A percentile compares a stretch with the other conserved stretches of the same genome.
These are phyloP conservation scores for Ramaria sp. DNA, from an alignment of 768 basidiomycete genomes.

Conservation along the genomic window DNA sequence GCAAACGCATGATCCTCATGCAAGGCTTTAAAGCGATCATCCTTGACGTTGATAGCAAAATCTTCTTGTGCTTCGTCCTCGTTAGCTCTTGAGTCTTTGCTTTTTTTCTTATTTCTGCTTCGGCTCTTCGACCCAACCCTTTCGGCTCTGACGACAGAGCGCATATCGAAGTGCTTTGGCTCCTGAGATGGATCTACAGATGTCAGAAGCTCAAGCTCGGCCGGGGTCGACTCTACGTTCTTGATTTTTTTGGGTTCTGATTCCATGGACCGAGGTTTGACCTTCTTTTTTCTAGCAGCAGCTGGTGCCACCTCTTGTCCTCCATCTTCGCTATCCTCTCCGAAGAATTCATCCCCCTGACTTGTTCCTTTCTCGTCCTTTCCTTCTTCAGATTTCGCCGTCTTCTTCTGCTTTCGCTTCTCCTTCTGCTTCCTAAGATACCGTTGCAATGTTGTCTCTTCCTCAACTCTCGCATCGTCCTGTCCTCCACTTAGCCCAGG, in stretches of 20 bases:
- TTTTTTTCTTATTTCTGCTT: slow-evolving; percentile 37
- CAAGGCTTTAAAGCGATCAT: slow-evolving; percentile 78
- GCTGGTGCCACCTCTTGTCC: slow-evolving; percentile 15
- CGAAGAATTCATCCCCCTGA: slow-evolving; percentile 70
- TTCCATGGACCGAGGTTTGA: slow-evolving; percentile 12
- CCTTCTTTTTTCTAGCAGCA: slow-evolving; percentile 11
- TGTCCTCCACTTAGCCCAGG: slow-evolving; percentile 59
- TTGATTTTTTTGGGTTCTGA: slow-evolving; percentile 11
- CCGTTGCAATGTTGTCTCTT: slow-evolving; percentile 83
- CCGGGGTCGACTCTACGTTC: slow-evolving; percentile 40
- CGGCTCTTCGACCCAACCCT: slow-evolving; percentile 37
- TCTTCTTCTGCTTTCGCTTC: slow-evolving; percentile 74
- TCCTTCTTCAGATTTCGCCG: slow-evolving; percentile 24
- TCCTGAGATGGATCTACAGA: slow-evolving; percentile 44
- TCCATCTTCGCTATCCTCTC: slow-evolving; percentile 34
- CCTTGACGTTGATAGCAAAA: slow-evolving; percentile 76
- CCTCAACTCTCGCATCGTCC: slow-evolving; percentile 32
- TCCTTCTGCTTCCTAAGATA: slow-evolving; percentile 89
- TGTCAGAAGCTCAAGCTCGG: slow-evolving; percentile 53
- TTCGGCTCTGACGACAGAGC: slow-evolving; percentile 79
- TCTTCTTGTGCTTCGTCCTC: slow-evolving; percentile 64
- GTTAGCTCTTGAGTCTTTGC: slow-evolving; percentile 29
- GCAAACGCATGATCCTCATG: slow-evolving; percentile 89
- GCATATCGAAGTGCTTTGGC: slow-evolving; percentile 81
- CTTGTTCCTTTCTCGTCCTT: slow-evolving; percentile 15